Percentiles rank a stretch among this genome's conserved stretches.
These are phyloP conservation scores for Juncus effusus DNA, from an alignment of 176 grass and related monocot species.

Conservation along the genomic window DNA sequence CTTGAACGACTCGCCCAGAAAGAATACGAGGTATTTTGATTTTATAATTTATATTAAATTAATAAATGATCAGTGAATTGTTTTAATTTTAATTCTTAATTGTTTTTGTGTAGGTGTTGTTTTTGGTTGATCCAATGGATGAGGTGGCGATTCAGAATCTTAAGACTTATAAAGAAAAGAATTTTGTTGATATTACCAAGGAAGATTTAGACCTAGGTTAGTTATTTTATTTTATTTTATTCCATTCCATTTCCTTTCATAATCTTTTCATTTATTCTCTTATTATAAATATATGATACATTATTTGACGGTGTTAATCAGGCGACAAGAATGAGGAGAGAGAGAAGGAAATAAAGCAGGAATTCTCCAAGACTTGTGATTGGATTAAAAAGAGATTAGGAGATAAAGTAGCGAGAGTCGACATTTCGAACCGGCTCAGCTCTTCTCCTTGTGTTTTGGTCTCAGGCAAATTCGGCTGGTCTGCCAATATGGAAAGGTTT, in stretches of 20 bases:
- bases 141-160: slow-evolving; percentile 90
- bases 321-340: slow-evolving; percentile 90
- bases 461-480: slow-evolving; percentile 97
- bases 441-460: slow-evolving; percentile 90
- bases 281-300: slow-evolving; percentile 7
- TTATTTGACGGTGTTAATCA: slow-evolving; percentile 25
- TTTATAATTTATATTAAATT: neutral
- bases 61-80: slow-evolving; percentile 4
- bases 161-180: slow-evolving; percentile 93
- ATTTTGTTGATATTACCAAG: slow-evolving; percentile 95
- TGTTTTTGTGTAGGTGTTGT: slow-evolving; percentile 58
- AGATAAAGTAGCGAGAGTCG: slow-evolving; percentile 82
- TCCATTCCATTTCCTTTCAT: slow-evolving; percentile 10
- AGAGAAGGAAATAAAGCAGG: slow-evolving; percentile 86
- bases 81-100: slow-evolving; percentile 8
- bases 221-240: slow-evolving; percentile 10
- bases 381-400: slow-evolving; percentile 95
- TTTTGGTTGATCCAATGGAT: slow-evolving; percentile 98
- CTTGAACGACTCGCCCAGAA: slow-evolving; percentile 79
- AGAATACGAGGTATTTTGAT: slow-evolving; percentile 63
- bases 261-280: slow-evolving; percentile 6
- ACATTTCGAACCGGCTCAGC: slow-evolving; percentile 83
- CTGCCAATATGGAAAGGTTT: slow-evolving; percentile 97
- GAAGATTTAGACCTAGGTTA: slow-evolving; percentile 87
- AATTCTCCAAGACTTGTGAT: slow-evolving; percentile 81